phyloP scores from a whole-genome alignment of 2,329 filamentous ascomycete genomes.

The Botrytis squamosa region DNA sequence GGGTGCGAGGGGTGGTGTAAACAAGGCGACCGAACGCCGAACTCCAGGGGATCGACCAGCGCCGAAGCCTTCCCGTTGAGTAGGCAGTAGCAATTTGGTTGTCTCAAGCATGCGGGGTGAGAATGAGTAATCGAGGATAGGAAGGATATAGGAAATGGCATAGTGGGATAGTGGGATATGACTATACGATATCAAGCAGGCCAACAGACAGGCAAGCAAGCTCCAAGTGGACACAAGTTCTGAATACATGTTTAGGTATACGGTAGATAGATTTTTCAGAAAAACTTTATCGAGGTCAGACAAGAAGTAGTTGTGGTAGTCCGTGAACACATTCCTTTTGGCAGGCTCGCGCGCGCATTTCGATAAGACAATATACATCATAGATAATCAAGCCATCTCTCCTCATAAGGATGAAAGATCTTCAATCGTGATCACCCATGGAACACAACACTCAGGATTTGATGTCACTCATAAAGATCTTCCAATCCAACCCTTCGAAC shows the following conservation, averaged over 20 bases:
- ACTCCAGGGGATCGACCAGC: background rate
- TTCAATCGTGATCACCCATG: background rate
- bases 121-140: background rate
- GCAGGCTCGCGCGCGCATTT: background rate
- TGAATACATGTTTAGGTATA: background rate
- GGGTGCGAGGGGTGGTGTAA: background rate
- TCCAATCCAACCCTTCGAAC: background rate
- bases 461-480: background rate
- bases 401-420: background rate
- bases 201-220: background rate
- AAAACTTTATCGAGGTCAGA: background rate
- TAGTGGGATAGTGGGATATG: background rate
- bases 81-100: background rate
- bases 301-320: background rate
- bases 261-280: background rate
- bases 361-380: background rate
- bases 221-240: background rate
- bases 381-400: background rate
- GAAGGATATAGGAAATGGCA: too few species aligned
- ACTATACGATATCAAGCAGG: constrained; percentile 7
- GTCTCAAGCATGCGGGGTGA: background rate
- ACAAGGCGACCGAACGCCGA: background rate
- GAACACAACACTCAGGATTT: background rate
- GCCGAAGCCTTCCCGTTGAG: background rate
- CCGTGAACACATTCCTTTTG: background rate